A percentile compares a stretch with the other conserved stretches of the same genome.
Conservation (phyloP, 495 filamentous ascomycete species). For the Tetracladium setigerum region DNA sequence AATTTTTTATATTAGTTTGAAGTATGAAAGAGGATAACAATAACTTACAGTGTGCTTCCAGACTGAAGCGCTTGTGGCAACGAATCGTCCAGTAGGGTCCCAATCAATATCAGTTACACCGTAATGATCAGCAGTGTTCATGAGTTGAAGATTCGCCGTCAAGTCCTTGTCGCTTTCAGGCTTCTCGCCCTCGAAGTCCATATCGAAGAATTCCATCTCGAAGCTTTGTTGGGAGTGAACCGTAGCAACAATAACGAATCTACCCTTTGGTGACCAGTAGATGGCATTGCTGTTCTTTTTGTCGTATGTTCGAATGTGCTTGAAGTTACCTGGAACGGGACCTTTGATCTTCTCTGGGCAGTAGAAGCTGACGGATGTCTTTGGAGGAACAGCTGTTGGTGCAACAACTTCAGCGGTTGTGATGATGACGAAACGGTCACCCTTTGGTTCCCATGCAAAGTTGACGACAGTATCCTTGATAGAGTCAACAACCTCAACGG, state of each 20-base stretch:
- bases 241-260: conserved; percentile 88
- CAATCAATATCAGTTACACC: conserved; percentile 96
- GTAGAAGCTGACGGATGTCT: conserved; percentile 92
- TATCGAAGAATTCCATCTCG: conserved; percentile 94
- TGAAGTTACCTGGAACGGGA: conserved; percentile 77
- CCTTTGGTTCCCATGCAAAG: conserved; percentile 98
- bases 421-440: conserved; percentile 93
- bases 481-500: conserved; percentile 93
- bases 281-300: conserved; percentile 99
- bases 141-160: conserved; percentile 85
- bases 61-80: conserved; percentile 81
- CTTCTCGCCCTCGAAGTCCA: conserved; percentile 97
- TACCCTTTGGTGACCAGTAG: conserved; percentile 97
- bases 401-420: conserved; percentile 79
- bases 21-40: not conserved
- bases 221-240: conserved; percentile 86
- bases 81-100: conserved; percentile 93
- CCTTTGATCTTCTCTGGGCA: conserved; percentile 88
- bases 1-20: conserved; percentile 22
- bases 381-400: conserved; percentile 72
- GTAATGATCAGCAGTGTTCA: conserved; percentile 91
- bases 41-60: conserved; percentile 88
- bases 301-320: conserved; percentile 83
- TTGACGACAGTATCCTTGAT: conserved; percentile 98
- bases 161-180: conserved; percentile 86